phyloP scores from a whole-genome alignment of 768 basidiomycete genomes.

The Amanita pallidorosea region DNA sequence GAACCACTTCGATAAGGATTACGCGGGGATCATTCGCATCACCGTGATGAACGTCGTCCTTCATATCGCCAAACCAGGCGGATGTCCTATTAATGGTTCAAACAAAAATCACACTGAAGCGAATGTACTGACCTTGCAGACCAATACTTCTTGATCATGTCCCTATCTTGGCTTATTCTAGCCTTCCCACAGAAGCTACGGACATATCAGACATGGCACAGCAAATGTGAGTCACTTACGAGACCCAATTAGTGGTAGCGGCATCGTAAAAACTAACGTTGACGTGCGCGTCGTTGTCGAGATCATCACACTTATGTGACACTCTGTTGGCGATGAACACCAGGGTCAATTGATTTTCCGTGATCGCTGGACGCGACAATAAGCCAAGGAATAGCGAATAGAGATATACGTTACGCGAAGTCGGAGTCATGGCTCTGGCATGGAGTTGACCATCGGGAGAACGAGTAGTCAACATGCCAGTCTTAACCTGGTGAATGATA shows the following conservation, averaged over 20 bases:
- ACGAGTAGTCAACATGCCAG: slow-evolving; percentile 74
- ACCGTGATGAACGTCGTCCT: slow-evolving; percentile 80
- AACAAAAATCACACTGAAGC: background rate
- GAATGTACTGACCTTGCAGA: slow-evolving; percentile 29
- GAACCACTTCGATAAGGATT: slow-evolving; percentile 66
- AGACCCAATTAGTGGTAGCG: slow-evolving; percentile 66
- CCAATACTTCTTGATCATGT: slow-evolving; percentile 57
- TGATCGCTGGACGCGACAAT: background rate
- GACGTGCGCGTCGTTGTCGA: slow-evolving; percentile 64
- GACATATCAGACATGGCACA: background rate
- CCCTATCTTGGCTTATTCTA: slow-evolving; percentile 48
- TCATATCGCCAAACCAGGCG: slow-evolving; percentile 82
- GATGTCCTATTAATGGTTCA: slow-evolving; percentile 29
- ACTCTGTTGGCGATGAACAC: slow-evolving; percentile 67
- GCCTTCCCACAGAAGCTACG: slow-evolving; percentile 63
- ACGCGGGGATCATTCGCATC: slow-evolving; percentile 71
- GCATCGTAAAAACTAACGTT: slow-evolving; percentile 74
- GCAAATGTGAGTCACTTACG: slow-evolving; percentile 19
- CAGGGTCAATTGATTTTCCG: slow-evolving; percentile 37
- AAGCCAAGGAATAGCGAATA: background rate
- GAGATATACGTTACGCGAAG: slow-evolving; percentile 37
- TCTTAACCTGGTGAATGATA: slow-evolving; percentile 51
- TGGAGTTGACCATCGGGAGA: slow-evolving; percentile 59
- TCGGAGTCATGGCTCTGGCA: slow-evolving; percentile 72
- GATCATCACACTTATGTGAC: slow-evolving; percentile 67